Base-by-base conservation (phyloP, 129 eudicot genomes). In the Ambrosia artemisiifolia region DNA sequence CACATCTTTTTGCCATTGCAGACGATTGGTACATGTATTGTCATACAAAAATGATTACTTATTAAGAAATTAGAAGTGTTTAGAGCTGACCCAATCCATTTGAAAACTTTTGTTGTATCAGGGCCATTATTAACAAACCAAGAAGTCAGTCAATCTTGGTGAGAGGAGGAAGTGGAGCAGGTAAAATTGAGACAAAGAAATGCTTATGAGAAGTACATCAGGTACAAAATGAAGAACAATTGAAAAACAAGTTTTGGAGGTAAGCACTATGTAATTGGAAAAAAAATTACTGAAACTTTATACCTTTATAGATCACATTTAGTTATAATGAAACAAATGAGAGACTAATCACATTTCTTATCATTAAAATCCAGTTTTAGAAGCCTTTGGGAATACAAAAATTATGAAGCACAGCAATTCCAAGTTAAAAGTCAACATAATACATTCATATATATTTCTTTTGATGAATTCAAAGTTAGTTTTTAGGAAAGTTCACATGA, bases 381-480 rank as follows among this genome's bases (percentile, higher is more conserved):
- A 92, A 85, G 93, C 97, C 74, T 92, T 92, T 75, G 96, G 97
- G 69, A 92, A 92, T 67, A 91, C 97, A 63, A 92, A 92, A 85
- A 92, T 96, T 46, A 91, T 92, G 49, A 86, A 89, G 75, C 88
- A 92, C 82, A 92, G 88, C 84, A 92, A 88, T 79, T 88, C 97
- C 70, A 92, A 94, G 97, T 92, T 36, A 70, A 59, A 75, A 65
- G 36, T 71, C 64, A 65, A 12, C 61, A 64, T 18, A 30, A 46
- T 60, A 35, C 16, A 72, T 10, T 61, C n/a, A 57, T 55, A 67
- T 64, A 49, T 74, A 18, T 35, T 66, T 55, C n/a, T 20, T 16
- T 20, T 20, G 9, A 1, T 53, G 3, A 10, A 24, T 63, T 24
- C 16, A 34, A 61, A 61, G 46, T 61, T 28, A 12, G 69, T 72